These are phyloP conservation scores for Beauveria asiatica DNA, from an alignment of 2,329 filamentous ascomycete genomes.

Conservation along the genomic window DNA sequence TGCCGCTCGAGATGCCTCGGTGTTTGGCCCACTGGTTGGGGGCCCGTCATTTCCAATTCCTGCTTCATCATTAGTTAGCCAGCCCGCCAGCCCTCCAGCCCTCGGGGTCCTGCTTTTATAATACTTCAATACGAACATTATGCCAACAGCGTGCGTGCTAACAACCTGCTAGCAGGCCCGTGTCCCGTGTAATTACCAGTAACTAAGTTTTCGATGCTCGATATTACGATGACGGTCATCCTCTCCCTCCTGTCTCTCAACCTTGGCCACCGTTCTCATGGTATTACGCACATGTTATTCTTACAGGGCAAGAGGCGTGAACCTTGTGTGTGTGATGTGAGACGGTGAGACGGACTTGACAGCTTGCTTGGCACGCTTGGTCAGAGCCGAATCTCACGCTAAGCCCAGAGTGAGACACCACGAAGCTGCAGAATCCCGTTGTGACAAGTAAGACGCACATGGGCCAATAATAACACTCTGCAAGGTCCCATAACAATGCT, in stretches of 20 bases:
- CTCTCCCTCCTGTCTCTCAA: background rate
- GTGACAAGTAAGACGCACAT: background rate
- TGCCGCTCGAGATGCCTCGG: background rate
- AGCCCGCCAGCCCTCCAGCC: background rate
- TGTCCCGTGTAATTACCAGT: too few species aligned
- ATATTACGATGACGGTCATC: background rate
- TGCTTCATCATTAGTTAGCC: conserved; percentile 7
- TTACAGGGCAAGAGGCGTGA: background rate
- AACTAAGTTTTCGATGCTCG: too few species aligned
- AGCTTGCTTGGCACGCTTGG: background rate
- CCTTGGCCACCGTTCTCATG: background rate
- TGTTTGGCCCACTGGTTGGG: background rate
- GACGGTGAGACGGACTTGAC: background rate
- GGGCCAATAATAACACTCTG: background rate
- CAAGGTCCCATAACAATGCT: background rate
- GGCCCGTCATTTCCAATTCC: conserved; percentile 4
- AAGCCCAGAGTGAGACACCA: conserved; percentile 2
- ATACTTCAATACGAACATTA: background rate
- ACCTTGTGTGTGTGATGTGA: background rate
- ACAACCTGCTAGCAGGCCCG: too few species aligned
- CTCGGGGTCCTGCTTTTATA: background rate
- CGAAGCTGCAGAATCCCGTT: background rate
- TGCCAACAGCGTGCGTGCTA: too few species aligned
- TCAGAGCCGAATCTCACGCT: background rate
- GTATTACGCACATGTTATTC: background rate